A percentile compares a stretch with the other conserved stretches of the same genome.
Evolutionary conservation across 208 protist genomes (phyloP).

Genomic region (Leptomonas seymouri): DNA sequence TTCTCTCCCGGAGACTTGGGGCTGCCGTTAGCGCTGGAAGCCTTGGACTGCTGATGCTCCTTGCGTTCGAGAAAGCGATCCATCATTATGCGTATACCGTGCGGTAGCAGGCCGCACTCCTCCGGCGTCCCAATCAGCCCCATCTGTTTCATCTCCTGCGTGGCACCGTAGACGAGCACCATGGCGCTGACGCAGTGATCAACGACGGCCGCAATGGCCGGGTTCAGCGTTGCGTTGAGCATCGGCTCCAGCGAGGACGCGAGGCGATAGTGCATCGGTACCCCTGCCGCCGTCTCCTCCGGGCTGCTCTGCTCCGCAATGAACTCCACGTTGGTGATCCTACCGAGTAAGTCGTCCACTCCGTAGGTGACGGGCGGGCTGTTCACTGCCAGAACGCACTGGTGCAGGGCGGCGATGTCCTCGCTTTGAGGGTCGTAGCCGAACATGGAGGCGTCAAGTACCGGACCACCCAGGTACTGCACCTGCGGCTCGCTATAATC

Average conservation of each 20-base stretch:
- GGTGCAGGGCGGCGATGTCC: constrained; percentile 45
- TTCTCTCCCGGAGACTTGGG: constrained; percentile 8
- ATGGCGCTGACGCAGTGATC: constrained; percentile 82
- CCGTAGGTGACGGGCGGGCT: constrained; percentile 55
- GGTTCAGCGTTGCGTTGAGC: constrained; percentile 56
- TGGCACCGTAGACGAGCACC: constrained; percentile 84
- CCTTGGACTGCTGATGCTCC: constrained; percentile 26
- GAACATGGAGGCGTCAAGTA: constrained; percentile 21
- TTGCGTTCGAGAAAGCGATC: constrained; percentile 54
- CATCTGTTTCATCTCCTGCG: constrained; percentile 91
- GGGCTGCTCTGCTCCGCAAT: constrained; percentile 28
- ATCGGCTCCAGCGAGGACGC: constrained; percentile 54
- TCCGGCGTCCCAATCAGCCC: constrained; percentile 83
- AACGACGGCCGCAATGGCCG: constrained; percentile 66
- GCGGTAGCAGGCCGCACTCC: constrained; percentile 75
- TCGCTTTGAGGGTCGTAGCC: constrained; percentile 43
- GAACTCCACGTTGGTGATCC: constrained; percentile 77
- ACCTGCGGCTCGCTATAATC: constrained; percentile 33
- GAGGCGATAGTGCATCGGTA: constrained; percentile 51
- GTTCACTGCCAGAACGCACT: constrained; percentile 57
- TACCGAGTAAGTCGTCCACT: constrained; percentile 52
- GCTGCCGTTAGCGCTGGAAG: constrained; percentile 14
- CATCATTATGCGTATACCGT: constrained; percentile 71
- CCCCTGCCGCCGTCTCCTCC: constrained; percentile 21
- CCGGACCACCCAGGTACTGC: constrained; percentile 35